Evolutionary conservation across 139 green algal genomes (phyloP).

Genomic region (Haematococcus lacustris): DNA sequence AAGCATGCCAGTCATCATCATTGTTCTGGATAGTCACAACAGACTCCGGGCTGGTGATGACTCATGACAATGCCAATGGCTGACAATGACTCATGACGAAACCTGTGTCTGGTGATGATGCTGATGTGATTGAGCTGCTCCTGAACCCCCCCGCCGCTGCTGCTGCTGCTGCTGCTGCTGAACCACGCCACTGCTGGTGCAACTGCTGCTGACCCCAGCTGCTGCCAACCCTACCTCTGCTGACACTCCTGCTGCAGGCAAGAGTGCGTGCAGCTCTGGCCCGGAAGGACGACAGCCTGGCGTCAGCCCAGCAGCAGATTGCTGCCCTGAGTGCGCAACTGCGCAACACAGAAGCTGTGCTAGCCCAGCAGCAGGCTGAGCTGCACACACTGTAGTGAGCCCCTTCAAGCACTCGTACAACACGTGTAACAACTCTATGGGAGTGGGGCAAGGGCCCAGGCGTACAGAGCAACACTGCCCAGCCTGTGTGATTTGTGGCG

Average conservation of each 20-base stretch:
- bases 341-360: conserved; percentile 34
- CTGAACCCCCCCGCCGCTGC: neutral
- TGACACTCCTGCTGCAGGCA: conserved; percentile 11
- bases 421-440: too few relatives aligned
- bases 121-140: neutral
- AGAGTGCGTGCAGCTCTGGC: conserved; percentile 25
- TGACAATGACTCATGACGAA: neutral
- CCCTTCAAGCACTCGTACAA: too few relatives aligned
- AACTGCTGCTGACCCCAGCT: too few relatives aligned
- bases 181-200: neutral
- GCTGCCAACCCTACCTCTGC: neutral
- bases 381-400: conserved; percentile 5
- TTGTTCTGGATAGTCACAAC: too few relatives aligned
- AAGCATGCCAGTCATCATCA: too few relatives aligned
- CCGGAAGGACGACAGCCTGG: conserved; percentile 47
- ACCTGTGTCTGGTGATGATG: neutral
- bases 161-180: neutral
- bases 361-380: conserved; percentile 38
- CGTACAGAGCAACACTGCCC: too few relatives aligned
- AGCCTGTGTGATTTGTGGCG: too few relatives aligned
- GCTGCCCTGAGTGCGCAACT: conserved; percentile 24
- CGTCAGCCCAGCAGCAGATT: conserved; percentile 22
- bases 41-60: too few relatives aligned
- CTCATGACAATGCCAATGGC: too few relatives aligned
- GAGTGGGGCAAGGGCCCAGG: too few relatives aligned